Evolutionary conservation across 805 yeast species (phyloP).

Genomic region (Saccharomycopsis lassenensis): DNA sequence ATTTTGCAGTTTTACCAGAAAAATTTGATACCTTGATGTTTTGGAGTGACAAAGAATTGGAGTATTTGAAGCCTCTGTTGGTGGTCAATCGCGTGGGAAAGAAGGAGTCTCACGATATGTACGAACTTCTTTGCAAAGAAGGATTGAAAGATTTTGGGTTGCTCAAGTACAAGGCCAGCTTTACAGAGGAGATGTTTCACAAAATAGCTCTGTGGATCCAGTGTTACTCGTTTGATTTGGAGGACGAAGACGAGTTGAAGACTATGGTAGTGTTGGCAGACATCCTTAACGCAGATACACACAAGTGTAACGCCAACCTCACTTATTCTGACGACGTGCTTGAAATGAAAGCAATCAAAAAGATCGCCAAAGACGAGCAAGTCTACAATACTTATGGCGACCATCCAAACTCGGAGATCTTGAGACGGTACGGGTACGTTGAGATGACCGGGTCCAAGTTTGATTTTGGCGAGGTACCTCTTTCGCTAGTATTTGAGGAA

Average conservation of each 20-base stretch:
- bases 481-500: conserved; percentile 28
- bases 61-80: conserved; percentile 53
- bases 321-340: conserved; percentile 37
- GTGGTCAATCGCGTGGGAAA: conserved; percentile 63
- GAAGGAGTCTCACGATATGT: conserved; percentile 53
- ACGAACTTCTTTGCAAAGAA: conserved; percentile 31
- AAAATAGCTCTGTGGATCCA: conserved; percentile 69
- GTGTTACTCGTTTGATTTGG: conserved; percentile 88
- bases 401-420: conserved; percentile 79
- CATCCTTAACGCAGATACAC: conserved; percentile 77
- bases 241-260: conserved; percentile 34
- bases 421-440: conserved; percentile 87
- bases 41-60: conserved; percentile 60
- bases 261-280: conserved; percentile 94
- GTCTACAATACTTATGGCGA: conserved; percentile 85
- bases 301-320: conserved; percentile 62
- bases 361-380: conserved; percentile 58
- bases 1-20: conserved; percentile 61
- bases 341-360: conserved; percentile 60
- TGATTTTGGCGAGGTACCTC: conserved; percentile 72
- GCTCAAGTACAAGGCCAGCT: conserved; percentile 21
- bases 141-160: conserved; percentile 30
- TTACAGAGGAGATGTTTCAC: conserved; percentile 50
- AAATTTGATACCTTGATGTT: conserved; percentile 37
- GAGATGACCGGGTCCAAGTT: conserved; percentile 58